Base-by-base conservation (phyloP, 1,139 yeast species). In the Ashbya aceris region DNA sequence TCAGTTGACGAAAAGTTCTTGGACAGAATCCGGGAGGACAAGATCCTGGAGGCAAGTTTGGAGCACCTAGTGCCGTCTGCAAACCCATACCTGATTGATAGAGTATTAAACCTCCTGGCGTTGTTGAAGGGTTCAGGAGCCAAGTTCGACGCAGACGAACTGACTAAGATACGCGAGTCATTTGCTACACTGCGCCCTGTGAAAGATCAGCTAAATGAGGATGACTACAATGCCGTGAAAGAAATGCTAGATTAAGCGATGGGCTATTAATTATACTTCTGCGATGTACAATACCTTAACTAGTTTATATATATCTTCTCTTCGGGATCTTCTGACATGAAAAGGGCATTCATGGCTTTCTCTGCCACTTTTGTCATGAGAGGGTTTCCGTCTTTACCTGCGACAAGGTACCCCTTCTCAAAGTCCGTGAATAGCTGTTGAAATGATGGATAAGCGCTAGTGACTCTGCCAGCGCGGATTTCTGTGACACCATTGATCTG, bases 401-500 rank as follows among this genome's bases (percentile, higher is more conserved):
- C 38, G 36, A 56, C 58, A 9, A 62, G 29, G 31, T 50, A 43
- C 8, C 55, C 54, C 8, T 42, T 53, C 36, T 47, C 49, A 32
- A 69, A 61, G 45, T 64, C 64, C 1, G 57, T 49, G 46, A 61
- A 66, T 8, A 78, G 44, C 14, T 64, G 56, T 38, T 59, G 61
- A 35, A 78, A 56, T 4, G 68, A 62, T 3, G 68, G 62, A 48
- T 69, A 69, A 45, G 62, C 66, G 2, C 62, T 55, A 6, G 54
- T 45, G 2, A 67, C 57, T 4, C 58, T 53, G 27, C 56, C 51
- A 0, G 70, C 65, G 36, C 62, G 60, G 6, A 59, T 42, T 20
- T 63, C 71, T 2, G 83, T 77, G 70, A 80, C 70, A 48, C 70
- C 64, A 43, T 74, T 75, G 49, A 81, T 70, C 46, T 78, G 80